phyloP scores from a whole-genome alignment of 805 yeast species.

The Clavispora asparagi region DNA sequence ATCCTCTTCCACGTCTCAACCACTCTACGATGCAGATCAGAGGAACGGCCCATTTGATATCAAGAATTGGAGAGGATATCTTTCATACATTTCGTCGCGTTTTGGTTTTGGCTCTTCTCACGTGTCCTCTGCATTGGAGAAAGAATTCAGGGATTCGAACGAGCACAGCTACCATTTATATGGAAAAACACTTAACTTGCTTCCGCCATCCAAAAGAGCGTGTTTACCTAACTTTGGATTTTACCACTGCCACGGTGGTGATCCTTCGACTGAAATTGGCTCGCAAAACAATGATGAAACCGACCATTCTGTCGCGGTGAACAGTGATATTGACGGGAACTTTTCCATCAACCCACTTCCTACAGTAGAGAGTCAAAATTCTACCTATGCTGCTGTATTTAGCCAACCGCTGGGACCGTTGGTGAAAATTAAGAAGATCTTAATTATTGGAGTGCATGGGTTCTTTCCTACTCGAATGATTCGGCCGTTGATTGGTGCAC shows the following conservation, averaged over 20 bases:
- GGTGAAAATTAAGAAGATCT: conserved; percentile 47
- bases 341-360: conserved; percentile 28
- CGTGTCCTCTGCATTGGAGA: background rate
- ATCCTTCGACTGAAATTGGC: conserved; percentile 5
- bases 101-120: conserved; percentile 30
- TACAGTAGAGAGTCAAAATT: background rate
- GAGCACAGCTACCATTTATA: conserved; percentile 34
- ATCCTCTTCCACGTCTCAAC: conserved; percentile 14
- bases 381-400: conserved; percentile 9
- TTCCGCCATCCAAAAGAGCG: conserved; percentile 33
- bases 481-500: conserved; percentile 85
- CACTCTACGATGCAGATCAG: conserved; percentile 12
- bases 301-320: conserved; percentile 30
- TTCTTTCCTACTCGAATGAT: conserved; percentile 87
- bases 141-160: conserved; percentile 26
- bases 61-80: conserved; percentile 31
- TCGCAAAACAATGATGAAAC: conserved; percentile 21
- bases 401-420: conserved; percentile 26
- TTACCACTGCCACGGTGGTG: background rate
- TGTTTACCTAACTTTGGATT: conserved; percentile 30
- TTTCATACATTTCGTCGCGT: conserved; percentile 28
- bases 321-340: conserved; percentile 39
- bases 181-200: conserved; percentile 31
- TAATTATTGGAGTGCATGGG: conserved; percentile 93
- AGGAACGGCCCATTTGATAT: conserved; percentile 21